phyloP scores from a whole-genome alignment of 2,329 filamentous ascomycete genomes.

The Daldinia sp. region DNA sequence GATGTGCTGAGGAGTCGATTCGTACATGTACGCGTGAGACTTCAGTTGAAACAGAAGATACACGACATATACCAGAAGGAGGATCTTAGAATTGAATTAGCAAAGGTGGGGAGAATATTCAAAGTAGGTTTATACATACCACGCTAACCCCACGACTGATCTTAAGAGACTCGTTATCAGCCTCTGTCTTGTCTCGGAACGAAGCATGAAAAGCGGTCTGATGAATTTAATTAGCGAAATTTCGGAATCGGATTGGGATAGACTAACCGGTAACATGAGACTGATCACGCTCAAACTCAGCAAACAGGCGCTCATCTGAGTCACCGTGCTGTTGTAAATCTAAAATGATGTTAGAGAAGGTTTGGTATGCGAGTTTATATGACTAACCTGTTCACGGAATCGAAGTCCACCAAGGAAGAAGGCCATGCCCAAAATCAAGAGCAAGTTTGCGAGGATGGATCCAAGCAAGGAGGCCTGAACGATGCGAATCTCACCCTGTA shows the following conservation, averaged over 20 bases:
- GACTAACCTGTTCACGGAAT: conserved; percentile 79
- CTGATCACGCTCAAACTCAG: conserved; percentile 91
- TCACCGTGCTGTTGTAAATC: conserved; percentile 95
- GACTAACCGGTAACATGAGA: conserved; percentile 77
- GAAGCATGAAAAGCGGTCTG: conserved; percentile 92
- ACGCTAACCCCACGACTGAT: conserved; percentile 92
- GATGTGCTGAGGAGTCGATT: conserved; percentile 89
- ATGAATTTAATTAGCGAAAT: conserved; percentile 42
- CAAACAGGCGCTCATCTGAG: conserved; percentile 94
- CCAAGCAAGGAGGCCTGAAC: conserved; percentile 91
- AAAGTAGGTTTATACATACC: conserved; percentile 56
- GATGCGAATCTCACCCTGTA: conserved; percentile 80
- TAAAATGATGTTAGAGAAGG: conserved; percentile 45
- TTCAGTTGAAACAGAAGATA: conserved; percentile 93
- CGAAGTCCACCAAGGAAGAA: conserved; percentile 87
- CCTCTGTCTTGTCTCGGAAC: conserved; percentile 68
- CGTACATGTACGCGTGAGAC: conserved; percentile 90
- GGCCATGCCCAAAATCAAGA: conserved; percentile 90
- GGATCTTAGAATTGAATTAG: conserved; percentile 58
- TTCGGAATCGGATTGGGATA: neutral
- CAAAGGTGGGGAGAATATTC: conserved; percentile 7
- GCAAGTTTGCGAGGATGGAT: conserved; percentile 86
- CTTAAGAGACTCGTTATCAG: conserved; percentile 77
- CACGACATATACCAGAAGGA: conserved; percentile 81
- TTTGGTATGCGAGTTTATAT: neutral